Base-by-base conservation (phyloP, 164 flowering plant genomes). In the Stephania cephalantha region DNA sequence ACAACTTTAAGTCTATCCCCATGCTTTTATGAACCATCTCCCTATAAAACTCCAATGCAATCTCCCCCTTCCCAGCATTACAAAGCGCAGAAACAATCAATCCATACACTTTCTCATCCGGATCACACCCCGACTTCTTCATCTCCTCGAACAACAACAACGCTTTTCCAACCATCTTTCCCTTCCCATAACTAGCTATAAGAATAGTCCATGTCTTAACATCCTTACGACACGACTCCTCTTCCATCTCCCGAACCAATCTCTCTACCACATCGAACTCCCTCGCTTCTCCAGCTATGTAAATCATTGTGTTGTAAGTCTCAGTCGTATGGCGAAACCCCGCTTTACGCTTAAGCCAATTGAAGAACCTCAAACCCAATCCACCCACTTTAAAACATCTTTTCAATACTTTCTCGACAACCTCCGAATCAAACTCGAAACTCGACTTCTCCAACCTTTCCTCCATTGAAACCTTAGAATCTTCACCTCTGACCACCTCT, bases 161-260 rank as follows among this genome's bases (percentile, higher is more conserved):
- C 4, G 89, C 90, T 77, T 87, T 85, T 4, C 92, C 88, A 71
- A 84, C 72, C 78, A 81, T 9, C 75, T 88, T 90, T 7, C 83
- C 88, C 78, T 86, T 90, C 68, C 92, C 95, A 78, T 87, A 90
- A 12, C 76, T 80, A 7, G 85, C 74, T 22, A 90, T 80, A 13
- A 92, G 85, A 79, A 90, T 87, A 3, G 91, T 91, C 98, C 97
- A 90, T 4, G 97, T 91, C 81, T 85, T 89, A 63, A 88, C 67
- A 75, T 90, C 85, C 79, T 82, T 89, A 69, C 77, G 74, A 73
- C 89, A 86, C 0, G 78, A 81, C 22, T 75, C 81, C 29, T 29
- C 80, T 79, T 87, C 92, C 97, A 94, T 90, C 78, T 89, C 90
- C 65, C 81, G 82, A 58, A 82, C 72, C 82, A 92, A 78, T 55